phyloP scores from a whole-genome alignment of 257 asterid species.

The Solanum chiquidenum region DNA sequence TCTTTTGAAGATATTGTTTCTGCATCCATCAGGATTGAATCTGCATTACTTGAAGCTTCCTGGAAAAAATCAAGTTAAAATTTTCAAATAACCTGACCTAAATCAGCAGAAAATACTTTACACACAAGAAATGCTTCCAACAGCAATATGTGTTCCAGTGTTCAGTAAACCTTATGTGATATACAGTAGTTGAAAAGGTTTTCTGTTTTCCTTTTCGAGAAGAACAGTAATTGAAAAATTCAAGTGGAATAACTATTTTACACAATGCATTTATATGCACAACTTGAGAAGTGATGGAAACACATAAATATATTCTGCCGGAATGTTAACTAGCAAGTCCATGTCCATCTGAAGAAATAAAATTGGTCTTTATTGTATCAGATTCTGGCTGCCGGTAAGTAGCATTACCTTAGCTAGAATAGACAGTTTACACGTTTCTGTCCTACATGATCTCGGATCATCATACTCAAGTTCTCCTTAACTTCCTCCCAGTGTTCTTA shows the following conservation, averaged over 20 bases:
- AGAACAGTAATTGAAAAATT: not conserved
- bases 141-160: not conserved
- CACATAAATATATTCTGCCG: not conserved
- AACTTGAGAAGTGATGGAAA: not conserved
- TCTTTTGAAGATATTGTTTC: conserved; percentile 19
- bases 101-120: not conserved
- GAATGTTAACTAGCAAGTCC: not conserved
- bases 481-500: no score
- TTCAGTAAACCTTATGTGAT: not conserved
- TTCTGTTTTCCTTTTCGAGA: not conserved
- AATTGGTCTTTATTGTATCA: not conserved
- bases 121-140: not conserved
- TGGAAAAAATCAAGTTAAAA: conserved; percentile 1
- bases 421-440: not conserved
- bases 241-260: not conserved
- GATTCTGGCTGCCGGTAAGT: not conserved
- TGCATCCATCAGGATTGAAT: conserved; percentile 20
- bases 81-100: not conserved
- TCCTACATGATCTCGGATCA: not conserved
- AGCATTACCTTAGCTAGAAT: not conserved
- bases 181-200: not conserved
- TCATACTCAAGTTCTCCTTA: not conserved
- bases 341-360: not conserved
- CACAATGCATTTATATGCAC: not conserved
- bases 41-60: conserved; percentile 37